Evolutionary conservation across 805 yeast genomes (phyloP).

Genomic region (Sporopachydermia quercuum): DNA sequence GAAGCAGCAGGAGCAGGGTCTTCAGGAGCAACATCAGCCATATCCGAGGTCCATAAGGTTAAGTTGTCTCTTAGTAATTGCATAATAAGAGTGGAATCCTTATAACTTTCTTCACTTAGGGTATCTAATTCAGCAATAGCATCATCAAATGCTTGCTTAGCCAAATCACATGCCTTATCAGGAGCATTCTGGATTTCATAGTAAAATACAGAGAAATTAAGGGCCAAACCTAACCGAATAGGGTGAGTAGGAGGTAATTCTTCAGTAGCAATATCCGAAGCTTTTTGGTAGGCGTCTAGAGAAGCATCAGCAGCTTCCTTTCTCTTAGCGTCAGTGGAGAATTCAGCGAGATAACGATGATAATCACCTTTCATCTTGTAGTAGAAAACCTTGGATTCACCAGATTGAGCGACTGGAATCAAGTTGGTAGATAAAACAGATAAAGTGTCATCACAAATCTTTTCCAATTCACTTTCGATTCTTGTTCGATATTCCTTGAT

Average conservation of each 20-base stretch:
- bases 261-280: conserved; percentile 92
- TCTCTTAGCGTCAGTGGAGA: conserved; percentile 81
- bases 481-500: conserved; percentile 91
- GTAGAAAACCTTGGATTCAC: conserved; percentile 96
- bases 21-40: conserved; percentile 67
- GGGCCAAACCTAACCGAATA: conserved; percentile 92
- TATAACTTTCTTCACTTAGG: conserved; percentile 93
- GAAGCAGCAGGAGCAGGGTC: conserved; percentile 25
- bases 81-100: conserved; percentile 97
- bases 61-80: conserved; percentile 96
- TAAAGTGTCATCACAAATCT: conserved; percentile 88
- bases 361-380: conserved; percentile 99
- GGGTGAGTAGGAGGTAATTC: conserved; percentile 98
- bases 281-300: conserved; percentile 86
- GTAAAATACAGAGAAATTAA: conserved; percentile 95
- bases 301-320: conserved; percentile 87
- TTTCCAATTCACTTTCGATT: conserved; percentile 83
- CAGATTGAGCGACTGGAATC: conserved; percentile 87
- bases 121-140: conserved; percentile 98
- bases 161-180: conserved; percentile 96
- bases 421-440: conserved; percentile 77
- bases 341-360: conserved; percentile 97
- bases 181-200: conserved; percentile 97
- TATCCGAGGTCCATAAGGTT: conserved; percentile 94
- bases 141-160: conserved; percentile 97